Evolutionary conservation across 257 asterid species (phyloP), one percentile per base, ranked within the genome.

Genomic region (Lantana camara): DNA sequence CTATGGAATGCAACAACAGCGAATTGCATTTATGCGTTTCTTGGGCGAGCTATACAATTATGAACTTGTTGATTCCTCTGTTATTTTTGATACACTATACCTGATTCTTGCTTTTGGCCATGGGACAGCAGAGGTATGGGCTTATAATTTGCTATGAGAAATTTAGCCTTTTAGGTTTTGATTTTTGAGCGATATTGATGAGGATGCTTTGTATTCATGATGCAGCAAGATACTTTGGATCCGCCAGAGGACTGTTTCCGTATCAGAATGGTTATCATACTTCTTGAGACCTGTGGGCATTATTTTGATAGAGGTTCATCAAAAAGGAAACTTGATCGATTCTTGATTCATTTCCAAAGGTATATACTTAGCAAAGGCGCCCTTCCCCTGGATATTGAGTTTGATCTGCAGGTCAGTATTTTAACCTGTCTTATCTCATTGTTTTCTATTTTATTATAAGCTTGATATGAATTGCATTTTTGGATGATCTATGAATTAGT

Each of bases 161-260:
- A 38, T 51, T 16, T 13, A 21, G 20, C 15, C 16, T 35, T n/a
- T 50, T 57, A 29, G 44, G n/a, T 19, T 60, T 63, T 13, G 23
- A 61, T 14, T 19, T 60, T 63, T 13, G 23, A 61, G 65, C 70
- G 16, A 56, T 54, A 63, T 46, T 71, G 64, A 76, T 54, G 55
- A 22, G n/a, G 34, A 22, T 69, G 54, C 53, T 77, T 67, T 73
- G n/a, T 67, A 61, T 13, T 77, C 57, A 59, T 82, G 71, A 60
- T 62, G 15, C 50, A 93, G 99, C 99, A 94, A 86, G 96, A 90
- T 76, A 67, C 56, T 5, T 66, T 94, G 89, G 99, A 94, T 73
- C 99, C 97, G 34, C 93, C 96, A 41, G 97, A 91, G 80, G 99
- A 94, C 75, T 88, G 89, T 73, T 94, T 94, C 51, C 99, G 99